Evolutionary conservation across 1,284 basidiomycete species (phyloP).

Genomic region (Puccinia coronata): DNA sequence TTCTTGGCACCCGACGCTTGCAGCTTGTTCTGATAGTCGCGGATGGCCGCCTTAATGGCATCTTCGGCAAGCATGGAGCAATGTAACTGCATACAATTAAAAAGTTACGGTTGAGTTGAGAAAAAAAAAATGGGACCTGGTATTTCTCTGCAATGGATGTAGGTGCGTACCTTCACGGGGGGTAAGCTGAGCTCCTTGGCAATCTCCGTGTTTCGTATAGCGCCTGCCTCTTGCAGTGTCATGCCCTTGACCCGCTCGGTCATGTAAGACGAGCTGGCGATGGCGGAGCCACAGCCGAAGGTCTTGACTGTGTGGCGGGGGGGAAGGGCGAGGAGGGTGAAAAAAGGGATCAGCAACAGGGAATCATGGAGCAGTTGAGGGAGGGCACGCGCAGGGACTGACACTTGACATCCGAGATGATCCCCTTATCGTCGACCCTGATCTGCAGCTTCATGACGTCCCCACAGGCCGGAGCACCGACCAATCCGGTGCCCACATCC

Average conservation of each 20-base stretch:
- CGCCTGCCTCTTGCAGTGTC: constrained; percentile 86
- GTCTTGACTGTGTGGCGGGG: constrained; percentile 57
- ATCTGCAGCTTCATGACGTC: constrained; percentile 83
- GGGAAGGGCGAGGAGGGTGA: no score
- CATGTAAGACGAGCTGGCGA: constrained; percentile 59
- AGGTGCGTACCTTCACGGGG: constrained; percentile 86
- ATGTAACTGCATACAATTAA: constrained; percentile 58
- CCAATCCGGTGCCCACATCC: constrained; percentile 94
- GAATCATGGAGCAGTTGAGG: not conserved
- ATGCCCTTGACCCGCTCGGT: constrained; percentile 97
- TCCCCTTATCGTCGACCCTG: constrained; percentile 82
- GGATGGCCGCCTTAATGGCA: constrained; percentile 75
- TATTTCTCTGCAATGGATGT: no score
- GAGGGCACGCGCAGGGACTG: constrained; percentile 60
- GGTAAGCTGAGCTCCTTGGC: constrained; percentile 93
- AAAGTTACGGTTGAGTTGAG: not conserved
- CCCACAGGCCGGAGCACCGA: constrained; percentile 93
- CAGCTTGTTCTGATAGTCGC: constrained; percentile 70
- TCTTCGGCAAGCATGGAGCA: constrained; percentile 91
- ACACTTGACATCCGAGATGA: constrained; percentile 98
- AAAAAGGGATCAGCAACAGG: constrained; percentile 51
- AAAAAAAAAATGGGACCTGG: no score
- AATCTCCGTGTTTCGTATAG: constrained; percentile 99
- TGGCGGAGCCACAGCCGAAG: constrained; percentile 59
- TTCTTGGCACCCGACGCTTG: not conserved